These are phyloP conservation scores for Breviolum minutum DNA, from an alignment of 73 alveolate genomes.

Conservation along the genomic window DNA sequence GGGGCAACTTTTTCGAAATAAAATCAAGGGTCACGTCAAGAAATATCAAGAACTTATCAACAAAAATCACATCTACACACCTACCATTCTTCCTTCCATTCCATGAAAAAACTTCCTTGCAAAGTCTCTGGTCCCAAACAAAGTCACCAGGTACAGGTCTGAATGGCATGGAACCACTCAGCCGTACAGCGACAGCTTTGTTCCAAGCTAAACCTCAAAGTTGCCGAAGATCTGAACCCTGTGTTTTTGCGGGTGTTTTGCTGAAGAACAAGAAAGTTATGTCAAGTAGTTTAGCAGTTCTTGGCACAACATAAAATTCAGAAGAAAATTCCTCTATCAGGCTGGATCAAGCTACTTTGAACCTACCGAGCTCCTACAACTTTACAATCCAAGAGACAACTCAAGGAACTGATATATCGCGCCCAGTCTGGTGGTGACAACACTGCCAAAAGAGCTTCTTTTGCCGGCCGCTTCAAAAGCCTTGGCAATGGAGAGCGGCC, in stretches of 20 bases:
- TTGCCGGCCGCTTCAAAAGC: conserved; percentile 40
- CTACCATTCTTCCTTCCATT: too few species aligned
- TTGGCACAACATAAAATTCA: too few species aligned
- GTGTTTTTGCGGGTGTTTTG: too few species aligned
- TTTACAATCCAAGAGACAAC: background rate
- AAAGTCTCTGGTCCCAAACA: conserved; percentile 17
- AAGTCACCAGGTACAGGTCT: conserved; percentile 26
- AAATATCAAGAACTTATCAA: too few species aligned
- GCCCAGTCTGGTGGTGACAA: conserved; percentile 39
- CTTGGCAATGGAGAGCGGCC: background rate
- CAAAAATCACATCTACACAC: too few species aligned
- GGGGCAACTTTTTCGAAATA: too few species aligned
- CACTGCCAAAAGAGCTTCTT: conserved; percentile 24
- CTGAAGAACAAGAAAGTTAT: too few species aligned
- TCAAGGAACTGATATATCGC: conserved; percentile 3
- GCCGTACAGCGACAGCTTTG: conserved; percentile 12
- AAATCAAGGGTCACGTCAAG: too few species aligned
- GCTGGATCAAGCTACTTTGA: too few species aligned
- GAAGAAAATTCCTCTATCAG: too few species aligned
- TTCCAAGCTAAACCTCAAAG: conserved; percentile 45
- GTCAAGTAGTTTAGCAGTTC: too few species aligned
- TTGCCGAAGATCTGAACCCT: too few species aligned
- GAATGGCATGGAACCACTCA: conserved; percentile 18
- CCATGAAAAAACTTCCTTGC: background rate
- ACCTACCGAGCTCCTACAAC: background rate